These are phyloP conservation scores for Dictyostelium firmibasis DNA, from an alignment of 78 protist species.

Conservation along the genomic window DNA sequence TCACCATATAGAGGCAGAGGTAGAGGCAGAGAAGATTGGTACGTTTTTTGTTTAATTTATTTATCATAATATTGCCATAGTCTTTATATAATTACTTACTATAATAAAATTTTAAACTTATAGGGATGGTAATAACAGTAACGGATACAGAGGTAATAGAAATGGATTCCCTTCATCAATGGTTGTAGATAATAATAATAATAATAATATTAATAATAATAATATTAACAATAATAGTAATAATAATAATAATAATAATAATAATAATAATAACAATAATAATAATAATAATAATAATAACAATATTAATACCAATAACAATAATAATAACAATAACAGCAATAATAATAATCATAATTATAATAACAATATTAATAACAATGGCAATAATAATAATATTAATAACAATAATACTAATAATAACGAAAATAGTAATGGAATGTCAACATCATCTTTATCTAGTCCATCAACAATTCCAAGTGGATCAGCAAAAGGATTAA, in stretches of 20 bases:
- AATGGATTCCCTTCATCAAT: neutral
- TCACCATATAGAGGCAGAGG: neutral
- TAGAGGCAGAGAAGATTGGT: constrained; percentile 17
- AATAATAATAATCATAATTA: neutral
- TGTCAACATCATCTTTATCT: neutral
- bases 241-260: neutral
- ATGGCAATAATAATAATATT: neutral
- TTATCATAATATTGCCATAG: neutral
- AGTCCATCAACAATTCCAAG: neutral
- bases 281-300: neutral
- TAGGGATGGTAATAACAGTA: constrained; percentile 4
- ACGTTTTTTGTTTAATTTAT: neutral
- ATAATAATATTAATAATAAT: neutral
- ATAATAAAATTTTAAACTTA: neutral
- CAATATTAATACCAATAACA: neutral
- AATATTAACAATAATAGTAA: no score
- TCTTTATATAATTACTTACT: neutral
- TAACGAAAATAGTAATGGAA: neutral
- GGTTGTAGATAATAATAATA: neutral
- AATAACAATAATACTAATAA: neutral
- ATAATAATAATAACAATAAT: neutral
- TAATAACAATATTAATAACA: neutral
- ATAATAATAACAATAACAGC: neutral
- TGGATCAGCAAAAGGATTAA: neutral
- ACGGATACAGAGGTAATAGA: neutral